These are phyloP conservation scores for Entophlyctis luteolus DNA, from an alignment of 192 early-diverging fungal species.

Conservation along the genomic window DNA sequence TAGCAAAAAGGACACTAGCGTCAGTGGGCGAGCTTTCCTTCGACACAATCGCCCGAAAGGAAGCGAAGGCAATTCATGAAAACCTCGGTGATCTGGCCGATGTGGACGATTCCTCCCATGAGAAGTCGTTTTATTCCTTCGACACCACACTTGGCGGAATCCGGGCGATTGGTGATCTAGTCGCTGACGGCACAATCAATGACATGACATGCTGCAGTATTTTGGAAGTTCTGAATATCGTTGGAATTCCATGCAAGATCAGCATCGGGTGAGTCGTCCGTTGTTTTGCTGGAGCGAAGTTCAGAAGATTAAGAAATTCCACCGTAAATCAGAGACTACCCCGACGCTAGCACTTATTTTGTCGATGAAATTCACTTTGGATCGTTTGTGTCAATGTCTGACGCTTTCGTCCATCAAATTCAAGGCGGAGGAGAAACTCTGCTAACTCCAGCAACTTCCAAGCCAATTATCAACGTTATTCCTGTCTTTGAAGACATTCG, in stretches of 20 bases:
- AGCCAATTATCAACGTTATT: slow-evolving; percentile 18
- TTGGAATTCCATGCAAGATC: slow-evolving; percentile 16
- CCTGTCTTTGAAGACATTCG: slow-evolving; percentile 30
- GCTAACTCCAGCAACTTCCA: slow-evolving; percentile 18
- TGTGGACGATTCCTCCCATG: slow-evolving; percentile 29
- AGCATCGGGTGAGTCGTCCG: background rate
- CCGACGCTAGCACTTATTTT: slow-evolving; percentile 31
- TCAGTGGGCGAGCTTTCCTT: slow-evolving; percentile 26
- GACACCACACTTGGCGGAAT: slow-evolving; percentile 34
- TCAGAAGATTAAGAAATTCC: too few relatives aligned
- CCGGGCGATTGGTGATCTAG: slow-evolving; percentile 28
- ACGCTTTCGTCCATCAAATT: slow-evolving; percentile 20
- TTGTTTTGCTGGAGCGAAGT: background rate
- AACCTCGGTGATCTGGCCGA: slow-evolving; percentile 27
- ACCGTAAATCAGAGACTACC: slow-evolving; percentile 25
- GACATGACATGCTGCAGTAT: slow-evolving; percentile 1
- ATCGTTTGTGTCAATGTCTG: slow-evolving; percentile 22
- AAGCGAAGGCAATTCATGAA: slow-evolving; percentile 24
- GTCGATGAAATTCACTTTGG: slow-evolving; percentile 23
- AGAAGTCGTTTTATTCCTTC: slow-evolving; percentile 31
- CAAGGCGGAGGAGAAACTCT: slow-evolving; percentile 8
- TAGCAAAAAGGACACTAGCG: slow-evolving; percentile 25
- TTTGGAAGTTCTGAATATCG: slow-evolving; percentile 35
- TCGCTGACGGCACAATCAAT: slow-evolving; percentile 20
- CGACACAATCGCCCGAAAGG: slow-evolving; percentile 19